These are phyloP conservation scores for Trichosanthes truncata DNA, from an alignment of 306 rosid genomes.

Conservation along the genomic window DNA sequence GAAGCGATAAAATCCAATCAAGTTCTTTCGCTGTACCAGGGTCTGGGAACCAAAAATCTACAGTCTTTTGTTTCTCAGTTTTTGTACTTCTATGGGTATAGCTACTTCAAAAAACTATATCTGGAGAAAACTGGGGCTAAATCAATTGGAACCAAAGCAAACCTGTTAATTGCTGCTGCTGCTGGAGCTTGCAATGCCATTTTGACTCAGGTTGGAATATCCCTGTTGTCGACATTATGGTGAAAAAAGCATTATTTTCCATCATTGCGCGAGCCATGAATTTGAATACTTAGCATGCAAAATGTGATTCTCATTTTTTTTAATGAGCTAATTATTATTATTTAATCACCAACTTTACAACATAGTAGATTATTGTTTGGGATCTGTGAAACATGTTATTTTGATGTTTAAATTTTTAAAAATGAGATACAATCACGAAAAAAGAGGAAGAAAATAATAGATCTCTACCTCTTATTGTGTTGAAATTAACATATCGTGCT, in stretches of 20 bases:
- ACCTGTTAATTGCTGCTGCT: constrained; percentile 85
- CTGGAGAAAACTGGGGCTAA: constrained; percentile 61
- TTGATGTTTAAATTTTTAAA: neutral
- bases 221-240: neutral
- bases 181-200: constrained; percentile 98
- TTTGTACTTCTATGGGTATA: constrained; percentile 90
- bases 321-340: neutral
- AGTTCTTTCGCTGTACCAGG: constrained; percentile 88
- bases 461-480: neutral
- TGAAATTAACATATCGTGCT: neutral
- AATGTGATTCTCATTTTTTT: neutral
- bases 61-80: constrained; percentile 92
- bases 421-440: neutral
- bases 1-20: constrained; percentile 71
- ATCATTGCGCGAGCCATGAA: neutral
- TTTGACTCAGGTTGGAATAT: constrained; percentile 64
- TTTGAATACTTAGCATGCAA: neutral
- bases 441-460: neutral
- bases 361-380: neutral
- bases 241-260: neutral
- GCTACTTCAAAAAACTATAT: constrained; percentile 87
- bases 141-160: constrained; percentile 71
- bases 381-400: neutral
- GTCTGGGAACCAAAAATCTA: constrained; percentile 84
- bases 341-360: neutral